Evolutionary conservation across 352 stramenopile species (phyloP), one percentile per base, ranked within the genome.

Genomic region (Pythium phragmitis): DNA sequence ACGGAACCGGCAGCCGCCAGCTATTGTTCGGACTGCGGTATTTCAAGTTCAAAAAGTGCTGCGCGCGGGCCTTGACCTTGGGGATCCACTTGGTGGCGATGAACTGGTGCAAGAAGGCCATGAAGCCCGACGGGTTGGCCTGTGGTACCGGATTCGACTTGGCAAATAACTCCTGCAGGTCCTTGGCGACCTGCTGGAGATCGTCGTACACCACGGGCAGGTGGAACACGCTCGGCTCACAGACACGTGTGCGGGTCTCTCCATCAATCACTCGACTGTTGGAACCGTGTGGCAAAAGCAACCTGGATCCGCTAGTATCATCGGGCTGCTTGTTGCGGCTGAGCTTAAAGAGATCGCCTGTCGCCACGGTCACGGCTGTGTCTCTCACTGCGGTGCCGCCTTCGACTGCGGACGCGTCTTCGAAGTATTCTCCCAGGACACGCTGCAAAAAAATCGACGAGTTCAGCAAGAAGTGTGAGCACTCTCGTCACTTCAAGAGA

Each of bases 141-240:
- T 58, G 37, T 7, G 26, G 37, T 28, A 1, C 30, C 0, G 50
- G 26, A 23, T 43, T 64, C 5, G 48, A 46, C 14, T 49, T 67
- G 9, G 34, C 21, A 30, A 79, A 74, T 12, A 87, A 76, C 45
- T 85, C 74, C 55, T 87, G 69, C 36, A 94, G 48, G 33, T 90
- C 79, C 39, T 78, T 85, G 5, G 77, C 68, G 28, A 92, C 84
- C 21, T 74, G 60, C 49, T 88, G 69, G 39, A 94, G 37, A 48
- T 92, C 85, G 33, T 87, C 70, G 63, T 92, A 91, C 6, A 91
- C 83, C 2, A 87, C 72, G 2, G 83, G 80, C 19, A 94, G 67
- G 45, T 92, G 82, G 47, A 91, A 94, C 16, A 92, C 74, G 42
- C 82, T 92, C 0, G 80, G 70, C 19, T 91, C 82, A 39, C 85